A percentile compares a stretch with the other conserved stretches of the same genome.
These are phyloP conservation scores for Juncus effusus DNA, from an alignment of 176 grass and related monocot genomes.

Conservation along the genomic window DNA sequence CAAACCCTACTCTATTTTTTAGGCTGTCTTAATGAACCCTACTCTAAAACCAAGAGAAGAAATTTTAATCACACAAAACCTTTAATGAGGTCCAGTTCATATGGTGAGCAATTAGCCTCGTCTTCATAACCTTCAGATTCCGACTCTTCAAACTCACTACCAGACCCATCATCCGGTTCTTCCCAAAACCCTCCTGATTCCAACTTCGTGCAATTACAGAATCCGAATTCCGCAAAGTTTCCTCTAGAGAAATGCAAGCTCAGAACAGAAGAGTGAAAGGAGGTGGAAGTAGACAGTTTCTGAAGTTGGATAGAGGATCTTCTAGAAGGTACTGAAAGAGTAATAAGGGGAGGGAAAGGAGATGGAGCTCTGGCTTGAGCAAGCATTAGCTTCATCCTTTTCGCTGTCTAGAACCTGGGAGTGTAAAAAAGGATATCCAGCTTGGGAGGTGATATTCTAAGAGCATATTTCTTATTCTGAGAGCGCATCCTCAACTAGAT, in stretches of 20 bases:
- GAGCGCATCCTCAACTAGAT: no score
- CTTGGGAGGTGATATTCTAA: no score
- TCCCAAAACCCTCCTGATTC: conserved; percentile 53
- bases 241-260: conserved; percentile 4
- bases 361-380: background rate
- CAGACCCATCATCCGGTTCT: conserved; percentile 56
- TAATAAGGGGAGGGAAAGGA: background rate
- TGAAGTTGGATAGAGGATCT: background rate
- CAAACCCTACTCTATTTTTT: background rate
- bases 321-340: background rate
- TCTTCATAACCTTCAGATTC: conserved; percentile 13
- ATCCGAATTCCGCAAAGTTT: background rate
- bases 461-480: no score
- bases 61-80: conserved; percentile 24
- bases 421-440: background rate
- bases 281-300: background rate
- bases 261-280: background rate
- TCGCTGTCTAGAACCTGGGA: no score
- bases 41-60: background rate
- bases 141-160: conserved; percentile 41
- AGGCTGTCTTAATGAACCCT: no score
- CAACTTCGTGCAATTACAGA: conserved; percentile 8
- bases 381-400: background rate
- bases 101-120: background rate
- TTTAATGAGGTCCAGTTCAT: conserved; percentile 34